These are phyloP conservation scores for Teratosphaeria nubilosa DNA, from an alignment of 2,329 filamentous ascomycete species.

Conservation along the genomic window DNA sequence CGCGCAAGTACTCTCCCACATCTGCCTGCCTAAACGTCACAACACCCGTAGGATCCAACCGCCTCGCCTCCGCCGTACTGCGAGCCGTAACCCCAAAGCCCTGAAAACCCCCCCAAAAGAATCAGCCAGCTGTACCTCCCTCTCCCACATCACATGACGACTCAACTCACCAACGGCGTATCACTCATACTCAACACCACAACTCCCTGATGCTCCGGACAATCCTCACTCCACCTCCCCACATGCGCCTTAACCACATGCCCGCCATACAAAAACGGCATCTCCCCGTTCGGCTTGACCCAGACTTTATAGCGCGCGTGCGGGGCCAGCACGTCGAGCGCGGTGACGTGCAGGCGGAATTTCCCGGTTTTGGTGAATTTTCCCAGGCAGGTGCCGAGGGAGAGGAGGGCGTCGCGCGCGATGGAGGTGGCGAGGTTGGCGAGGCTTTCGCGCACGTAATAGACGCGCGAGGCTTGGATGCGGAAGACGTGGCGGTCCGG, in stretches of 20 bases:
- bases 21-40: slow-evolving; percentile 87
- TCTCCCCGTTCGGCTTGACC: slow-evolving; percentile 92
- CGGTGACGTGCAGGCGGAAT: slow-evolving; percentile 88
- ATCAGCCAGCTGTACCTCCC: background rate
- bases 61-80: slow-evolving; percentile 70
- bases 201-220: slow-evolving; percentile 83
- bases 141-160: background rate
- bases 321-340: slow-evolving; percentile 76
- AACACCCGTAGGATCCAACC: slow-evolving; percentile 82
- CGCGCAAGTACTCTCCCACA: slow-evolving; percentile 86
- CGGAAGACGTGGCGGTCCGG: slow-evolving; percentile 75
- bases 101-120: slow-evolving; percentile 33
- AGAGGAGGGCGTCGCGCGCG: slow-evolving; percentile 69
- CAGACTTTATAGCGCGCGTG: slow-evolving; percentile 95
- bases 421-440: slow-evolving; percentile 87
- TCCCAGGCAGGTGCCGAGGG: slow-evolving; percentile 80
- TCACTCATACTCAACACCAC: slow-evolving; percentile 89
- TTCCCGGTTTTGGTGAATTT: slow-evolving; percentile 97
- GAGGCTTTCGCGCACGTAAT: slow-evolving; percentile 81
- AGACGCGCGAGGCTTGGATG: slow-evolving; percentile 71
- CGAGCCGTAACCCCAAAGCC: slow-evolving; percentile 90
- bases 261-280: slow-evolving; percentile 93
- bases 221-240: slow-evolving; percentile 80
- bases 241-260: slow-evolving; percentile 78
- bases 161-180: slow-evolving; percentile 52